These are phyloP conservation scores for Termitomyces sp. DNA, from an alignment of 768 basidiomycete genomes.

Conservation along the genomic window DNA sequence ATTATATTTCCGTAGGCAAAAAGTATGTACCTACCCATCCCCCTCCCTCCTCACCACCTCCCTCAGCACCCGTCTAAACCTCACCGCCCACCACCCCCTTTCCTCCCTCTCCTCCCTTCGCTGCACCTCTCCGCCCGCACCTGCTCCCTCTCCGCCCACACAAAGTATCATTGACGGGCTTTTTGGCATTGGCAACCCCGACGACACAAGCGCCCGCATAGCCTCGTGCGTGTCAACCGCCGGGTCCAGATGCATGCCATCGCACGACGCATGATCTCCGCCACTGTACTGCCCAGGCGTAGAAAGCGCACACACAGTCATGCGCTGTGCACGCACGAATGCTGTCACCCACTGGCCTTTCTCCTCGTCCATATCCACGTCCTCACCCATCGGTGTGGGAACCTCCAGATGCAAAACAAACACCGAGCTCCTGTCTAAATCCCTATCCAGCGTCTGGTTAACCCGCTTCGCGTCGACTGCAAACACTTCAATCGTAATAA, in stretches of 20 bases:
- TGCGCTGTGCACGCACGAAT: conserved; percentile 46
- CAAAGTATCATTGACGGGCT: conserved; percentile 51
- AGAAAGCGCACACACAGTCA: conserved; percentile 36
- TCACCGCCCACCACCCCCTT: not conserved
- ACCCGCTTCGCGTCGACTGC: conserved; percentile 38
- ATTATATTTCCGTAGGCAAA: no score
- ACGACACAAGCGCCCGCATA: conserved; percentile 32
- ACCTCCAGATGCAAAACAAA: conserved; percentile 29
- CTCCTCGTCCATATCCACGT: not conserved
- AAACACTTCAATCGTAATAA: conserved; percentile 45
- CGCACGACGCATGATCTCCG: not conserved
- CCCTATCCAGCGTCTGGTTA: conserved; percentile 26
- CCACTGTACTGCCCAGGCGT: conserved; percentile 18
- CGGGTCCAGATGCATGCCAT: conserved; percentile 17
- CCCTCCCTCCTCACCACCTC: not conserved
- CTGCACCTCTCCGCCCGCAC: conserved; percentile 9
- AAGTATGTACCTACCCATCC: not conserved
- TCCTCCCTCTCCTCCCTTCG: not conserved
- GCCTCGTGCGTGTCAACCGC: conserved; percentile 27
- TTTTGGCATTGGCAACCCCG: conserved; percentile 59
- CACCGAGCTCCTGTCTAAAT: conserved; percentile 24
- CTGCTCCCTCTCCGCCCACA: conserved; percentile 6
- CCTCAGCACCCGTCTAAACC: not conserved
- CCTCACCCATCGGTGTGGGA: conserved; percentile 7
- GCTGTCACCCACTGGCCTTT: conserved; percentile 42